A percentile compares a stretch with the other conserved stretches of the same genome.
Evolutionary conservation across 805 yeast genomes (phyloP).

Genomic region (Crinitomyces ghanaensis): DNA sequence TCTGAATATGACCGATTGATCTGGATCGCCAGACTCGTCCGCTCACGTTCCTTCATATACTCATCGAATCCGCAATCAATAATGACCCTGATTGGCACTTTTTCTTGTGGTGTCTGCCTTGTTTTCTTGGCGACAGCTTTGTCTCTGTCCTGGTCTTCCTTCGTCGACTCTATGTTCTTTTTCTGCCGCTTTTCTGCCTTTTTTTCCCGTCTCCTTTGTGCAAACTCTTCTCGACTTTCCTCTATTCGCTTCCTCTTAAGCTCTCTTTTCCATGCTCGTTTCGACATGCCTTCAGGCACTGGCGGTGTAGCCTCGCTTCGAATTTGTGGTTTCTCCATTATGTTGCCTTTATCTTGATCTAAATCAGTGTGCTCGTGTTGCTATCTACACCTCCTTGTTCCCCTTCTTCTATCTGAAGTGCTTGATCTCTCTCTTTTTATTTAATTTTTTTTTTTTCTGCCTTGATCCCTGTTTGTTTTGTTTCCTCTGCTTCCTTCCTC

Average conservation of each 20-base stretch:
- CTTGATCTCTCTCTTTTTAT: neutral
- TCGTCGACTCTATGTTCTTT: constrained; percentile 30
- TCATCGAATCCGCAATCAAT: constrained; percentile 89
- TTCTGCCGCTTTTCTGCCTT: constrained; percentile 33
- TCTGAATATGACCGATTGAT: constrained; percentile 73
- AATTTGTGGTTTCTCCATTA: constrained; percentile 1
- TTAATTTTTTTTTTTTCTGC: no score
- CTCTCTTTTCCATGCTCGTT: constrained; percentile 69
- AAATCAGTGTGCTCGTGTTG: neutral
- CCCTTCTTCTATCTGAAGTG: neutral
- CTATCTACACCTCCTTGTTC: neutral
- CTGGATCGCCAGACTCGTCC: constrained; percentile 64
- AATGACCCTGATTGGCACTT: constrained; percentile 43
- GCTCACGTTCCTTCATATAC: constrained; percentile 65
- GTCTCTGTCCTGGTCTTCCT: constrained; percentile 26
- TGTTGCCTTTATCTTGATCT: neutral
- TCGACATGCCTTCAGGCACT: constrained; percentile 80
- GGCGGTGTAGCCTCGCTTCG: constrained; percentile 12
- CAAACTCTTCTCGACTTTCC: constrained; percentile 50
- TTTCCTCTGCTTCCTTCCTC: no score
- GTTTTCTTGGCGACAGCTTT: constrained; percentile 7
- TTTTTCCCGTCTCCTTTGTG: constrained; percentile 42
- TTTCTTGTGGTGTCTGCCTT: constrained; percentile 10
- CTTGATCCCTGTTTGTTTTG: no score
- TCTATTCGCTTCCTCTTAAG: constrained; percentile 50